Evolutionary conservation across 2,329 filamentous ascomycete genomes (phyloP).

Genomic region (Truncatella angustata): DNA sequence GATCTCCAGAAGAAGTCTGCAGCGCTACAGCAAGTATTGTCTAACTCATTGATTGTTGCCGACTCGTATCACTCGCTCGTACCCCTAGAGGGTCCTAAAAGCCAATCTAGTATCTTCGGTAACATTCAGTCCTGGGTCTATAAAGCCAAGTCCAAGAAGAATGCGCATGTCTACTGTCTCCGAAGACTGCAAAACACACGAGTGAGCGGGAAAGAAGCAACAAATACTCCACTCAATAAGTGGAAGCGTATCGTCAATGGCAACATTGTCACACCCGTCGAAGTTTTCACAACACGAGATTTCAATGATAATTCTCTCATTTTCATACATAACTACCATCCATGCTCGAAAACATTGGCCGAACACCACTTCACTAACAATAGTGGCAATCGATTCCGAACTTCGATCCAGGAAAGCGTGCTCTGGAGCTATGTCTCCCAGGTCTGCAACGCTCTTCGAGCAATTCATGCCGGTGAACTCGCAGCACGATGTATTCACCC

Average conservation of each 20-base stretch:
- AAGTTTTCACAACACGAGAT: slow-evolving; percentile 88
- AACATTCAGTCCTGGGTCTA: slow-evolving; percentile 86
- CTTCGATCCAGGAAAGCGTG: slow-evolving; percentile 65
- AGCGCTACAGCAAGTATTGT: slow-evolving; percentile 79
- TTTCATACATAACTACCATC: slow-evolving; percentile 91
- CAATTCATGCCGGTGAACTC: slow-evolving; percentile 77
- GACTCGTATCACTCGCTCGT: slow-evolving; percentile 93
- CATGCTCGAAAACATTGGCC: slow-evolving; percentile 82
- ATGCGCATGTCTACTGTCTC: slow-evolving; percentile 84
- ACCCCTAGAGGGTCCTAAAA: slow-evolving; percentile 79
- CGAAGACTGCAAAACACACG: slow-evolving; percentile 79
- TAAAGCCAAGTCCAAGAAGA: slow-evolving; percentile 86
- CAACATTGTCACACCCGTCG: slow-evolving; percentile 81
- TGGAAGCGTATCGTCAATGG: slow-evolving; percentile 86
- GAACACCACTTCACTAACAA: slow-evolving; percentile 74
- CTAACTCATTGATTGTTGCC: slow-evolving; percentile 70
- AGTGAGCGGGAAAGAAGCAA: slow-evolving; percentile 84
- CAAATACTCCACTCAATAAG: slow-evolving; percentile 71
- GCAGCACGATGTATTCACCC: slow-evolving; percentile 84
- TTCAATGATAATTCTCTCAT: slow-evolving; percentile 95
- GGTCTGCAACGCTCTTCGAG: slow-evolving; percentile 81
- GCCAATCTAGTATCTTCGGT: slow-evolving; percentile 70
- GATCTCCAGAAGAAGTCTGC: slow-evolving; percentile 87
- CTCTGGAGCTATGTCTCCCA: slow-evolving; percentile 94
- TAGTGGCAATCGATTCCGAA: slow-evolving; percentile 42